Conservation (phyloP, 2,329 filamentous ascomycete genomes). For the Hypomyces perniciosus region DNA sequence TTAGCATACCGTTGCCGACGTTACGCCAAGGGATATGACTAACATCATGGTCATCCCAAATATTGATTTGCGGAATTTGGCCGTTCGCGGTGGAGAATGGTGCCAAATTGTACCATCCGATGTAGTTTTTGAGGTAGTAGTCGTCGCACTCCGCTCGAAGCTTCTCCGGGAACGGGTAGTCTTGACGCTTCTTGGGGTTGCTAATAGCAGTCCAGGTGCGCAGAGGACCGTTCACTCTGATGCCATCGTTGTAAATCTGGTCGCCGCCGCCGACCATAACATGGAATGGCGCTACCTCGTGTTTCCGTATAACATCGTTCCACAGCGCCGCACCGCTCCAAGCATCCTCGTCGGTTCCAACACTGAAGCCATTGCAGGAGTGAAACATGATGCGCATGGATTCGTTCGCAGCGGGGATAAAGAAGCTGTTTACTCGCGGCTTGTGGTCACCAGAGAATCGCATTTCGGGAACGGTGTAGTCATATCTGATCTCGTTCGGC, state of each 20-base stretch:
- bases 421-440: slow-evolving; percentile 64
- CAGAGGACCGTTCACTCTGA: slow-evolving; percentile 78
- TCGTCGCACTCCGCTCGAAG: slow-evolving; percentile 80
- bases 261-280: slow-evolving; percentile 94
- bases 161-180: slow-evolving; percentile 68
- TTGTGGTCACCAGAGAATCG: slow-evolving; percentile 53
- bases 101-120: slow-evolving; percentile 76
- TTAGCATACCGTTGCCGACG: slow-evolving; percentile 27
- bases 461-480: slow-evolving; percentile 67
- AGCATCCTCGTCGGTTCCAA: slow-evolving; percentile 75
- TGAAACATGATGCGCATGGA: slow-evolving; percentile 99
- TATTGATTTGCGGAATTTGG: slow-evolving; percentile 92
- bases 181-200: slow-evolving; percentile 75
- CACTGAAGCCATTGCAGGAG: slow-evolving; percentile 94
- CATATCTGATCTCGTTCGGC: slow-evolving; percentile 64
- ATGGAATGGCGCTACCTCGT: slow-evolving; percentile 78
- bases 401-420: slow-evolving; percentile 73
- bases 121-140: slow-evolving; percentile 87
- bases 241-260: slow-evolving; percentile 93
- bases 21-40: slow-evolving; percentile 28
- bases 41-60: slow-evolving; percentile 93
- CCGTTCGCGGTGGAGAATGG: slow-evolving; percentile 81
- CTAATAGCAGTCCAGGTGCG: slow-evolving; percentile 75
- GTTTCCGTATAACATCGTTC: slow-evolving; percentile 84
- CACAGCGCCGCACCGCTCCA: slow-evolving; percentile 91